Conservation (phyloP, 2,329 filamentous ascomycete species). For the Alternaria metachromatica region DNA sequence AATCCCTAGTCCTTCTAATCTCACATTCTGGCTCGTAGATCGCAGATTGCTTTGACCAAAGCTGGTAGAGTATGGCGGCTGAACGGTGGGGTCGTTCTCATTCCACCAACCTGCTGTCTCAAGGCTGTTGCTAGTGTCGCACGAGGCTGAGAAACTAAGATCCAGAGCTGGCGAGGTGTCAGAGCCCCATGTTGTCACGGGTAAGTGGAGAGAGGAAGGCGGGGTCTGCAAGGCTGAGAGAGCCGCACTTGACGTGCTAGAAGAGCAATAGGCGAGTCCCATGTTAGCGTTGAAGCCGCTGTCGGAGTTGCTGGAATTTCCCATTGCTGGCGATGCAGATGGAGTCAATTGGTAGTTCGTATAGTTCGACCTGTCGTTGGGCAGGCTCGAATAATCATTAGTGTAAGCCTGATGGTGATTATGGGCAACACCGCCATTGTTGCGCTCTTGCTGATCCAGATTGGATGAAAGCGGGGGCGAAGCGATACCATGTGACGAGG, state of each 20-base stretch:
- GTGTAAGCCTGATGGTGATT: conserved; percentile 33
- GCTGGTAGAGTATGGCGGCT: conserved; percentile 20
- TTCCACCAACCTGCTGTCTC: conserved; percentile 42
- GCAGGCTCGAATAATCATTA: conserved; percentile 26
- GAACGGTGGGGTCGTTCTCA: conserved; percentile 12
- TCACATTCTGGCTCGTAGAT: conserved; percentile 23
- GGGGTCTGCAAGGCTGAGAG: conserved; percentile 49
- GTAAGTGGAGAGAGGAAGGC: conserved; percentile 39
- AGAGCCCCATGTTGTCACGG: conserved; percentile 41
- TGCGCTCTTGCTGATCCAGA: conserved; percentile 31
- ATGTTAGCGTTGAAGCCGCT: conserved; percentile 34
- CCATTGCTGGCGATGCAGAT: conserved; percentile 40
- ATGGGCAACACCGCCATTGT: conserved; percentile 29
- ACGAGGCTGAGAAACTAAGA: conserved; percentile 42
- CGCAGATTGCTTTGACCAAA: conserved; percentile 30
- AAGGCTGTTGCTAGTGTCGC: conserved; percentile 31
- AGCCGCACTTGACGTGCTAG: conserved; percentile 29
- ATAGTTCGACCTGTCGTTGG: conserved; percentile 21
- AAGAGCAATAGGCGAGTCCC: conserved; percentile 22
- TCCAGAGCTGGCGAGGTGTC: conserved; percentile 37
- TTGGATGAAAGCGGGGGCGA: conserved; percentile 40
- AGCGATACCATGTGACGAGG: conserved; percentile 40
- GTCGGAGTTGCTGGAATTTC: conserved; percentile 20
- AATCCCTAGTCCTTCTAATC: conserved; percentile 40
- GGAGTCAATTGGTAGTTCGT: conserved; percentile 46